Conservation (phyloP, 352 stramenopile genomes). For the Phytophthora cactorum region DNA sequence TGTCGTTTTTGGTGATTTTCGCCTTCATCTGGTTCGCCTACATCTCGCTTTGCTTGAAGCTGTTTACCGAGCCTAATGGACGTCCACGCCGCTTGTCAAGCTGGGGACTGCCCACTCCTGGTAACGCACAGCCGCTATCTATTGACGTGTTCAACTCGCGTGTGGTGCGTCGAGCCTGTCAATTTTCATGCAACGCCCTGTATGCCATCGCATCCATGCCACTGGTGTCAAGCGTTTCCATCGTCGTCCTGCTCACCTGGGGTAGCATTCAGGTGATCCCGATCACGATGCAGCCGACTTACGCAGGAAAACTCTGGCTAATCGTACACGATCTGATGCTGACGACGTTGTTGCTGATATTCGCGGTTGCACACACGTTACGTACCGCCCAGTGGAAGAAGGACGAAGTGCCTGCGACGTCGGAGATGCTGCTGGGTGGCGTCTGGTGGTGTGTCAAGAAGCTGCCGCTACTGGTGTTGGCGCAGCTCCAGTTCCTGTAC, state of each 20-base stretch:
- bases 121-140: conserved; percentile 55
- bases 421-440: conserved; percentile 55
- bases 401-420: conserved; percentile 64
- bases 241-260: conserved; percentile 56
- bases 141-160: conserved; percentile 80
- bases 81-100: conserved; percentile 66
- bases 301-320: conserved; percentile 69
- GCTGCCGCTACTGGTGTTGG: conserved; percentile 52
- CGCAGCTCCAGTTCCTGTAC: conserved; percentile 67
- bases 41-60: conserved; percentile 67
- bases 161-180: conserved; percentile 71
- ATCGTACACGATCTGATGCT: conserved; percentile 67
- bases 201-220: conserved; percentile 75
- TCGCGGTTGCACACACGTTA: conserved; percentile 69
- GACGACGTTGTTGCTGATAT: conserved; percentile 69
- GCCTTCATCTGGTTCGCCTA: conserved; percentile 71
- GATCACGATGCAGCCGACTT: conserved; percentile 72
- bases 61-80: conserved; percentile 71
- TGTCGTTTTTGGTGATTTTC: conserved; percentile 69
- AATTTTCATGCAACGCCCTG: conserved; percentile 77
- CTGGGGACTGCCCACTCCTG: conserved; percentile 58
- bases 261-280: conserved; percentile 62
- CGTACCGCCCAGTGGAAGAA: conserved; percentile 73
- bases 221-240: conserved; percentile 62
- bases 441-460: conserved; percentile 58